These are phyloP conservation scores for Dioscorea dumetorum DNA, from an alignment of 106 monocot species.

Conservation along the genomic window DNA sequence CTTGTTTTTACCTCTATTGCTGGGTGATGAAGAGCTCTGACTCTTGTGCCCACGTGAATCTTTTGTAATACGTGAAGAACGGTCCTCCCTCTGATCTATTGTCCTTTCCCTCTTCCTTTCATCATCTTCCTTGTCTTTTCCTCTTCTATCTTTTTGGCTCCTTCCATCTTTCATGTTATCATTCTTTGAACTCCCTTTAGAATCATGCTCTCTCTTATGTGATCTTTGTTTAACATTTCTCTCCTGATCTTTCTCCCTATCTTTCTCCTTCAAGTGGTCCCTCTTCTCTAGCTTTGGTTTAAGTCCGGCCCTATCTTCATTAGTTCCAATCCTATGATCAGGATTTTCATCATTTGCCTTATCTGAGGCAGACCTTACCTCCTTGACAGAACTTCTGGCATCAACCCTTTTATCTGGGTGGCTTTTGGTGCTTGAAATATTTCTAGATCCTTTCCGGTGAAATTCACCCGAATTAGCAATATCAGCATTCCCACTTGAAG, in stretches of 20 bases:
- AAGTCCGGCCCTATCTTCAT: constrained; percentile 19
- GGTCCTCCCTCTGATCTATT: constrained; percentile 41
- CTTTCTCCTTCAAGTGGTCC: constrained; percentile 27
- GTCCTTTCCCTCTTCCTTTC: constrained; percentile 19
- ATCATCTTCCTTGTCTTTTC: constrained; percentile 23
- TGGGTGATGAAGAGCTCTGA: constrained; percentile 52
- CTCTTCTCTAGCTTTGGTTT: constrained; percentile 28
- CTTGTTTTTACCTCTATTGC: constrained; percentile 32
- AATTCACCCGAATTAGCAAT: constrained; percentile 11
- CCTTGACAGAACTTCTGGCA: constrained; percentile 8
- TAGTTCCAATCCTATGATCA: constrained; percentile 12
- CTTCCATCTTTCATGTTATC: constrained; percentile 17
- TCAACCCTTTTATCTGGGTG: constrained; percentile 11
- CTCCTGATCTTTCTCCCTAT: constrained; percentile 27
- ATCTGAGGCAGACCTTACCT: constrained; percentile 6
- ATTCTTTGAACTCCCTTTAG: constrained; percentile 35
- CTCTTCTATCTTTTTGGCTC: constrained; percentile 42
- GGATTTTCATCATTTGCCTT: constrained; percentile 12
- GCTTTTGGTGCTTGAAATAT: not conserved
- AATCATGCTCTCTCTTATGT: constrained; percentile 23
- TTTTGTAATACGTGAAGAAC: constrained; percentile 14
- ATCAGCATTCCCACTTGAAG: constrained; percentile 5
- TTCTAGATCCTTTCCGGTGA: constrained; percentile 8
- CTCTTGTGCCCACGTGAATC: constrained; percentile 21
- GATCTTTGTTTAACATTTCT: constrained; percentile 11